phyloP scores from a whole-genome alignment of 257 asterid species.

The Primulina huaijiensis region DNA sequence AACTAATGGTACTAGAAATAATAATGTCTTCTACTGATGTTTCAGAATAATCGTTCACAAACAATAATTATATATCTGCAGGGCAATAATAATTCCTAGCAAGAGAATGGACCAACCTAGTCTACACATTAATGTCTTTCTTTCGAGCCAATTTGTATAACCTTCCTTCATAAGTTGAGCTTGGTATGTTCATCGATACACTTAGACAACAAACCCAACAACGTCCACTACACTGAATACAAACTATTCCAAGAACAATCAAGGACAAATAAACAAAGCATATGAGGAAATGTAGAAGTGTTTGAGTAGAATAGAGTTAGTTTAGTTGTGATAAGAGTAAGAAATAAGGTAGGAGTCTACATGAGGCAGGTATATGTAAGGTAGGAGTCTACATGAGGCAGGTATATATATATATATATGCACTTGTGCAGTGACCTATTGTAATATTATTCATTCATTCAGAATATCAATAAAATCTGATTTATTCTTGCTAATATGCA shows the following conservation, averaged over 20 bases:
- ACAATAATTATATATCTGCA: background rate
- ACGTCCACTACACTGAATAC: background rate
- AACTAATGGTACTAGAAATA: background rate
- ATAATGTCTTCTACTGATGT: background rate
- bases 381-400: no score
- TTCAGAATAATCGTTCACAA: background rate
- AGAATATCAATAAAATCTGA: no score
- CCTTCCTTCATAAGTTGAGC: background rate
- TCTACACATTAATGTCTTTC: constrained; percentile 8
- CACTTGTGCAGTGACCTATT: no score
- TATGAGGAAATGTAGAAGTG: background rate
- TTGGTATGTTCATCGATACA: constrained; percentile 7
- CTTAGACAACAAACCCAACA: constrained; percentile 10
- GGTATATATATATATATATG: no score
- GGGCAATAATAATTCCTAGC: background rate
- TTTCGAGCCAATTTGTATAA: background rate
- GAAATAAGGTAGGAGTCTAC: no score
- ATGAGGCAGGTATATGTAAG: no score
- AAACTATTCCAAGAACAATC: constrained; percentile 8
- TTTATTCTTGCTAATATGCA: no score
- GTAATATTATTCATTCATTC: no score
- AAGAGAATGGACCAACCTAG: constrained; percentile 15
- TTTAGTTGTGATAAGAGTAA: no score
- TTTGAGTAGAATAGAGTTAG: no score
- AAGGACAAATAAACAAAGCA: background rate